phyloP scores from a whole-genome alignment of 2,329 filamentous ascomycete species.

The Aspergillaceae sp. region DNA sequence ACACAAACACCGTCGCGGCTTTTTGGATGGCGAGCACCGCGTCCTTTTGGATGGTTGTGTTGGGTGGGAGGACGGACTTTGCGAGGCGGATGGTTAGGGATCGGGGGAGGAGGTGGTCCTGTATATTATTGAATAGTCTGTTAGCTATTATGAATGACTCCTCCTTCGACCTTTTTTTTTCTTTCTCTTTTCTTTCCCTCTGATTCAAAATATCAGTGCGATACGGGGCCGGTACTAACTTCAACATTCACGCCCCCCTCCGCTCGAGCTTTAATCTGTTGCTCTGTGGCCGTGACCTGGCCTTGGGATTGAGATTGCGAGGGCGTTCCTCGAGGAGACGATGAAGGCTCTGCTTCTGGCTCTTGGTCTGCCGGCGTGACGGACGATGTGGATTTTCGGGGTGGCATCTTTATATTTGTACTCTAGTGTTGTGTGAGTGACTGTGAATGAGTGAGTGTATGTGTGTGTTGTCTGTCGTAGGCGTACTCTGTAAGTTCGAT shows the following conservation, averaged over 20 bases:
- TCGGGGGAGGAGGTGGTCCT: slow-evolving; percentile 57
- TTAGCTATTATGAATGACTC: not conserved
- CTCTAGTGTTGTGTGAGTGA: not conserved
- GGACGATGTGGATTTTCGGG: slow-evolving; percentile 28
- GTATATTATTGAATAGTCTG: not conserved
- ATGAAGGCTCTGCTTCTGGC: not conserved
- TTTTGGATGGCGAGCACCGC: slow-evolving; percentile 56
- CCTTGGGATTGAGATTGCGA: slow-evolving; percentile 7
- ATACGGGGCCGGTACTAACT: slow-evolving; percentile 13
- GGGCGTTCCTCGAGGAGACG: not conserved
- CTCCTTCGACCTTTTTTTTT: not conserved
- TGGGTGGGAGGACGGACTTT: slow-evolving; percentile 55
- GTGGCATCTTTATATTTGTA: slow-evolving; percentile 18
- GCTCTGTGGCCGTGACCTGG: slow-evolving; percentile 17
- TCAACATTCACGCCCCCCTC: slow-evolving; percentile 34
- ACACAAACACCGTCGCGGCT: slow-evolving; percentile 59
- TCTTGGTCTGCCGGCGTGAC: slow-evolving; percentile 9
- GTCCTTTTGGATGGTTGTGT: slow-evolving; percentile 59
- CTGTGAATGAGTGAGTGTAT: not conserved
- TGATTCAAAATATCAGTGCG: not conserved
- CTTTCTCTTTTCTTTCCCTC: not conserved
- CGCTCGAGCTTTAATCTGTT: slow-evolving; percentile 31
- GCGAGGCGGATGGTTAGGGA: slow-evolving; percentile 54
- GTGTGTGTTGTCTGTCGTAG: too few relatives aligned
- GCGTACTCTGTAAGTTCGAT: too few relatives aligned